Base-by-base conservation (phyloP, 495 filamentous ascomycete genomes). In the Penicillium alfredii region DNA sequence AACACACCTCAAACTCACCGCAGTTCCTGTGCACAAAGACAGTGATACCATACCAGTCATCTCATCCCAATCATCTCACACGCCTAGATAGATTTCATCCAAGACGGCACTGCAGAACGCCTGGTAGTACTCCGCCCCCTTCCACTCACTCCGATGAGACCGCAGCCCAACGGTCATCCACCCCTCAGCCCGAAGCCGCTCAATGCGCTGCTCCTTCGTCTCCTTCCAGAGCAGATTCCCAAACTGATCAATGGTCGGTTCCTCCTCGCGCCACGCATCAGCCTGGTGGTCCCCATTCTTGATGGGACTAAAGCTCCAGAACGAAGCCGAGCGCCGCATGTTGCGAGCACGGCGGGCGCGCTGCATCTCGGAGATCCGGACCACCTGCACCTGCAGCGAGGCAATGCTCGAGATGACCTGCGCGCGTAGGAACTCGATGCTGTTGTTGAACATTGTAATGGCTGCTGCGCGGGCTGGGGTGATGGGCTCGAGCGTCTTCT, bases 301-400 rank as follows among this genome's bases (percentile, higher is more conserved):
- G 16, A 60, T 20, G 7, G 52, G 51, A 21, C 47, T 46, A 33
- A 70, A 69, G 19, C 45, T 66, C 66, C 66, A 70, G 38, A 67
- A 68, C 0, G 64, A 70, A 0, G 42, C 43, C 6, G 53, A 53
- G 3, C 56, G 63, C 1, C 37, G 40, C 21, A 61, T 31, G 7
- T 38, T 40, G 21, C 48, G 56, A 2, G 43, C 26, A 9, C 48
- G 42, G n/a, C 47, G 63, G 4, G 45, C 15, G 2, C 47, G 37
- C 34, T 65, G 63, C 2, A 60, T n/a, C 8, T 53, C 35, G 2
- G 31, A 24, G 8, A 59, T 45, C 6, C 56, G 39, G 3, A 48
- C 40, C 10, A 64, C 54, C 2, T 58, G 39, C 0, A 31, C 11
- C 7, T 49, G 38, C 17, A 66, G 42, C 0, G 40, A 18, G 0